Percentiles rank a stretch among this genome's conserved stretches.
phyloP scores from a whole-genome alignment of 2,329 filamentous ascomycete species.

The Cytospora mali region DNA sequence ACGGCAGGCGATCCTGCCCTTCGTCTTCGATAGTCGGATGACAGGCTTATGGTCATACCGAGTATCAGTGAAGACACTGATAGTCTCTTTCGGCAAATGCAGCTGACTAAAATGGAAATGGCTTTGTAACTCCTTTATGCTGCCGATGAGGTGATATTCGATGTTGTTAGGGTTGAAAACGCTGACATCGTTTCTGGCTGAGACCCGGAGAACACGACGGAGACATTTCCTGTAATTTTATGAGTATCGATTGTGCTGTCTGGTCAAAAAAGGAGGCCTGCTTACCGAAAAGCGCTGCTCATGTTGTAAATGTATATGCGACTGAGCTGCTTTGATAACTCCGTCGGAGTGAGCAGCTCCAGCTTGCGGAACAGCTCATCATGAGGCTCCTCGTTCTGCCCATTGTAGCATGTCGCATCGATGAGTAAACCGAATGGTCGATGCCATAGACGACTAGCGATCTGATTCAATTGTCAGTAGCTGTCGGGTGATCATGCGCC shows the following conservation, averaged over 20 bases:
- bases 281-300: conserved; percentile 68
- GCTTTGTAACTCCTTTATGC: conserved; percentile 63
- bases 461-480: conserved; percentile 43
- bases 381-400: conserved; percentile 62
- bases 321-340: conserved; percentile 60
- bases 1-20: conserved; percentile 69
- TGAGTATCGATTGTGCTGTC: neutral
- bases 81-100: conserved; percentile 70
- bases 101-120: conserved; percentile 69
- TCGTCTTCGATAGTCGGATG: conserved; percentile 67
- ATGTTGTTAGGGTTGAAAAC: conserved; percentile 67
- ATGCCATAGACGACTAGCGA: conserved; percentile 71
- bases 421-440: conserved; percentile 68
- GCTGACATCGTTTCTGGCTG: conserved; percentile 61
- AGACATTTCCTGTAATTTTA: conserved; percentile 58
- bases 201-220: conserved; percentile 62
- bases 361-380: conserved; percentile 67
- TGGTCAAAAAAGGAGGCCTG: neutral
- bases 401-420: conserved; percentile 71
- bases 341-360: conserved; percentile 63
- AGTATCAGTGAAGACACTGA: conserved; percentile 68
- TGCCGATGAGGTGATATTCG: conserved; percentile 68
- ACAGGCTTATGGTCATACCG: conserved; percentile 67
- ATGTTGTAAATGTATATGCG: conserved; percentile 73
- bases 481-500: neutral